Base-by-base conservation (phyloP, 202 grass and related monocot genomes). In the Eragrostis tef region DNA sequence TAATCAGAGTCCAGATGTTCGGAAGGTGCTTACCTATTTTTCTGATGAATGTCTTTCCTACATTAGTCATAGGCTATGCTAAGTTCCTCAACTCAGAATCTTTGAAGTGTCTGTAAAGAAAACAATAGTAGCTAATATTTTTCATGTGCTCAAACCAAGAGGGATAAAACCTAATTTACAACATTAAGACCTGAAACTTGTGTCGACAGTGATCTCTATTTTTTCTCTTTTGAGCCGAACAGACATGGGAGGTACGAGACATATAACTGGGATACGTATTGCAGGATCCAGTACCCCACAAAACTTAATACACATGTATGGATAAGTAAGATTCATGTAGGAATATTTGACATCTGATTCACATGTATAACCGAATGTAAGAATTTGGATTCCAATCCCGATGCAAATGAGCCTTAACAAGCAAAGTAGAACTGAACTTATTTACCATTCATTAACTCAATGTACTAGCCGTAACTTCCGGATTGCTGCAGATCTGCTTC, bases 1-100 rank as follows among this genome's bases (percentile, higher is more conserved):
- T 87, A 97, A 97, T 43, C 89, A 90, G 73, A 97, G 89, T 84
- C 91, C 94, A 83, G 94, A 97, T 89, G 92, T 97, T 82, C 89
- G 94, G 45, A 97, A 97, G 94, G 94, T 97, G 74, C 19, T 49
- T 79, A 48, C 6, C 1, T 84, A 15, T 67, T 72, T 34, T 82
- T 51, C 20, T 70, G 31, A 64, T 14, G 13, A 70, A 70, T 63
- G 13, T 19, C 65, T 72, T n/a, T 72, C 53, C 63, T 69, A 44
- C 16, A 36, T 29, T 71, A 39, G 72, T 53, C 25, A 46, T 67
- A 49, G 12, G 44, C 21, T 11, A 60, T 72, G 34, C 49, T 79
- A 65, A 11, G 81, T 50, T 53, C 42, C 70, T 62, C 73, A 22
- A 25, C 46, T 81, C 62, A 50, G 53, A 67, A 24, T 17, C 15